Base-by-base conservation (phyloP, 306 rosid genomes). In the Lablab purpureus region DNA sequence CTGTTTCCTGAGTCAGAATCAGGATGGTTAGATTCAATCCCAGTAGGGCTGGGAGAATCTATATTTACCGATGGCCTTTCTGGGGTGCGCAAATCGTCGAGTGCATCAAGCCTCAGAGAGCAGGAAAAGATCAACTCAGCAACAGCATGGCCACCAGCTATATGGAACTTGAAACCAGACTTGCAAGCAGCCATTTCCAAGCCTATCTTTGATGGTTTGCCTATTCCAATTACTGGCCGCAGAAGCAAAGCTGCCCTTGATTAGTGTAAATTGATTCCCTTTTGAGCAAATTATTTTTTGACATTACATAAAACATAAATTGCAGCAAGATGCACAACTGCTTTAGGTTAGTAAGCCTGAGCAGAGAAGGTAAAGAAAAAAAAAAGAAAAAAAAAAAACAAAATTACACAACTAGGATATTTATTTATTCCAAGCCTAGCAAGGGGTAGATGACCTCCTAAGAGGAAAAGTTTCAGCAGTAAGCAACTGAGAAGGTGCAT, bases 171-270 rank as follows among this genome's bases (percentile, higher is more conserved):
- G 85, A 92, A 83, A 85, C 83, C 87, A 56, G 97, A 92, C 80
- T 81, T 91, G 87, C 97, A 91, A 83, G 85, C 84, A 75, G 81
- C 92, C 51, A 88, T 88, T 40, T 22, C 88, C 7, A 89, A 80
- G 73, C 97, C 94, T 46, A 87, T 93, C 45, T 93, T 93, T 65
- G 94, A 93, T 78, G 97, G 97, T 84, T 84, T 93, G 70, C 96
- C 97, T 6, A 91, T 88, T 25, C 96, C 98, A 9, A 91, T 93
- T 32, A 74, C 88, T 3, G 94, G 98, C 52, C 94, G 97, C 75
- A 68, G 92, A 86, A 85, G 85, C 86, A 93, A 93, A 70, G 79
- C 94, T 32, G 98, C 98, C 80, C 94, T 93, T 49, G 98, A 93
- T 87, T 91, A 89, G 87, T 78, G 72, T 65, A 83, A 64, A 54